Percentiles rank a stretch among this genome's conserved stretches.
These are phyloP conservation scores for Saccharomycopsis phalli DNA, from an alignment of 1,139 yeast species.

Conservation along the genomic window DNA sequence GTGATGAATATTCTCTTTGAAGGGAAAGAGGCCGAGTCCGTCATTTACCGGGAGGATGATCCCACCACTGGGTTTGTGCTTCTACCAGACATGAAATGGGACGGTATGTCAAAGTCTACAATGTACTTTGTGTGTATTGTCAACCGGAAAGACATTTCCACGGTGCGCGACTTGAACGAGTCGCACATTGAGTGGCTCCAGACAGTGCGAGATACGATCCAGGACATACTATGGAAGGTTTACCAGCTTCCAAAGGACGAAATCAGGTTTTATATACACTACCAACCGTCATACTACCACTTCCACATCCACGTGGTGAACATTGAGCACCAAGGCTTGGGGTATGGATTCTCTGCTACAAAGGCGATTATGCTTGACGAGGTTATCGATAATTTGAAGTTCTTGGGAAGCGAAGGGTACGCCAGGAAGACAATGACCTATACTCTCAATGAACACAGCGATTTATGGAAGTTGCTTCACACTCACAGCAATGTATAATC, in stretches of 20 bases:
- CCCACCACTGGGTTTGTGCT: constrained; percentile 47
- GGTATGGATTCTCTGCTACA: constrained; percentile 65
- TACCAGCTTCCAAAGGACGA: constrained; percentile 40
- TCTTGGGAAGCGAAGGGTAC: constrained; percentile 42
- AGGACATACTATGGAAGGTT: constrained; percentile 33
- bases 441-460: constrained; percentile 62
- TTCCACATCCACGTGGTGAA: constrained; percentile 90
- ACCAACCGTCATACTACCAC: constrained; percentile 94
- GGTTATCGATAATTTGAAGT: constrained; percentile 59
- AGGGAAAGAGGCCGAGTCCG: constrained; percentile 79
- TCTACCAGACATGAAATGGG: constrained; percentile 92
- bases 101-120: constrained; percentile 56
- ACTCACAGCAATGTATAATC: neutral
- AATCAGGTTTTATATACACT: constrained; percentile 71
- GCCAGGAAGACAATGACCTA: constrained; percentile 33
- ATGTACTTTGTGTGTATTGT: constrained; percentile 77
- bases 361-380: constrained; percentile 79
- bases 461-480: constrained; percentile 44
- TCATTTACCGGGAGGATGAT: constrained; percentile 55
- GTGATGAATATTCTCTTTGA: constrained; percentile 74
- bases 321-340: constrained; percentile 61
- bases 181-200: constrained; percentile 49
- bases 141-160: constrained; percentile 57
- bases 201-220: neutral
- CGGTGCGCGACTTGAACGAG: constrained; percentile 62